Base-by-base conservation (phyloP, 495 filamentous ascomycete species). In the Neurospora tetraspora region DNA sequence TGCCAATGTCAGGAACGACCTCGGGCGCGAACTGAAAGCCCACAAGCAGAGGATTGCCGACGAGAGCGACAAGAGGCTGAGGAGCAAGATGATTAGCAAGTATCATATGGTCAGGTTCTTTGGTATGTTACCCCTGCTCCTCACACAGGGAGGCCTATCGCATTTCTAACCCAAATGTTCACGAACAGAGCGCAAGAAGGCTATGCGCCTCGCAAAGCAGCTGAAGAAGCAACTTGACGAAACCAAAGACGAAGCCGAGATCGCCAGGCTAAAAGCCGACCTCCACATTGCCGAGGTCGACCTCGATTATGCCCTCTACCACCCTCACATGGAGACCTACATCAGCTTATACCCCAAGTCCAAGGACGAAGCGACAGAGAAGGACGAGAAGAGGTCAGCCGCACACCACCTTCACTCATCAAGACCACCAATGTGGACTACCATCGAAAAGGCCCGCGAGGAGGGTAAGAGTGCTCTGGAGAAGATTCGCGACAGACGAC, bases 41-140 rank as follows among this genome's bases (percentile, higher is more conserved):
- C 93, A 92, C 79, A 86, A 92, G 79, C 86, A 89, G 71, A 92
- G 94, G 75, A 84, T 98, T 20, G 85, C 81, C 34, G 82, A 85
- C 53, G 82, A 83, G 31, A 76, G 82, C 37, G 81, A 87, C 14
- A 89, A 90, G 75, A 90, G 88, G 77, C 81, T 82, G 69, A 88
- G 91, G 73, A 87, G 88, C 73, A 85, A 87, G 71, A 91, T 97
- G 87, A 94, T 95, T 69, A 88, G 86, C 78, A 93, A 89, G 77
- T 99, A 97, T 78, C 95, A 97, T 79, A 97, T 96, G 88, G 92
- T 98, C 34, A 86, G 96, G 69, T 99, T 99, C 80, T 93, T 91
- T 86, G 87, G 94, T 92, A 80, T 69, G 86, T 78, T 16, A n/a
- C 59, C 12, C 3, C 39, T 71, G 3, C 11, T 40, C 31, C 40